Evolutionary conservation across 1,139 yeast species (phyloP), one percentile per base, ranked within the genome.

Genomic region (Kazachstania sp.): DNA sequence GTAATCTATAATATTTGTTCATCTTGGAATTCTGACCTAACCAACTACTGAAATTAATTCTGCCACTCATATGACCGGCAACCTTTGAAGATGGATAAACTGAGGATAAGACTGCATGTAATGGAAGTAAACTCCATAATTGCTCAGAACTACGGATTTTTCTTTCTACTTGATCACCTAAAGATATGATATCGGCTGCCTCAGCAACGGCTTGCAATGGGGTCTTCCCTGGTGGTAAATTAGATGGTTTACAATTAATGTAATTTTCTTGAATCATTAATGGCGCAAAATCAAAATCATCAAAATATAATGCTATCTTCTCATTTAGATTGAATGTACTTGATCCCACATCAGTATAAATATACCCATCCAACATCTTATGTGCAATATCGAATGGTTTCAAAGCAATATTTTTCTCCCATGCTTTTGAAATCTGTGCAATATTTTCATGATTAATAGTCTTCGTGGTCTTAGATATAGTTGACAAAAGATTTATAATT

Each of bases 221-320:
- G 26, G 75, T 71, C 15, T 69, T 53, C 12, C 64, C 65, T 2
- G 64, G 59, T n/a, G 64, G 56, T 36, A 75, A 68, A 29, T 63
- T 67, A 2, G 67, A 45, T 2, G 95, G 94, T 37, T 69, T 69
- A 0, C 95, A 81, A 44, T 69, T 70, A 44, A 87, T 65, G 63
- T 94, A 94, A 66, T 94, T 94, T 64, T 94, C 98, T 63, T 92
- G 97, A 44, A 94, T 77, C 97, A 94, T 92, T 52, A 92, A 72
- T 2, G 98, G 98, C 0, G 95, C 81, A 63, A 94, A 83, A 62
- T 90, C 97, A 66, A 87, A 87, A 66, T 94, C 98, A 66, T 88
- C 90, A 70, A 94, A 94, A 64, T 90, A 94, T 49, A 87, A 73
- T 59, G 85, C 92, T 59, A 92, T 83, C 62, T 88, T 86, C 54